Percentiles rank a stretch among this genome's conserved stretches.
Evolutionary conservation across 202 grass and related monocot species (phyloP).

Genomic region (Brachypodium distachyon): DNA sequence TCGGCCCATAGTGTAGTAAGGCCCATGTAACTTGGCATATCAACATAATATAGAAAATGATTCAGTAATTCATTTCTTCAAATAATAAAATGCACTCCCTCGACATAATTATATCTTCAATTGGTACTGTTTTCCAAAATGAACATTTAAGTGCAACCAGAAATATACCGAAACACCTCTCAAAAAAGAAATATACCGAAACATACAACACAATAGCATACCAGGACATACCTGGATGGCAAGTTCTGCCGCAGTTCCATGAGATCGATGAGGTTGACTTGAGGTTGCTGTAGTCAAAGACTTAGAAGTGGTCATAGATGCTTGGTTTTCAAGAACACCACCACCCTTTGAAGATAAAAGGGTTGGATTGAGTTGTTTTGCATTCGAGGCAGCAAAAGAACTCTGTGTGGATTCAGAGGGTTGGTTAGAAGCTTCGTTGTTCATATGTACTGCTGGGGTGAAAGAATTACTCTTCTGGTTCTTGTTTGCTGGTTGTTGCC

Average conservation of each 20-base stretch:
- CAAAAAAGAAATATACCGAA: not conserved
- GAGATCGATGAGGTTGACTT: constrained; percentile 39
- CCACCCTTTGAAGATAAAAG: constrained; percentile 38
- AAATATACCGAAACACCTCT: not conserved
- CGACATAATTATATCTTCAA: not conserved
- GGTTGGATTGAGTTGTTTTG: constrained; percentile 36
- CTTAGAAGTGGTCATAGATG: constrained; percentile 21
- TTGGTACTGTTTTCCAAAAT: not conserved
- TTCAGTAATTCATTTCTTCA: not conserved
- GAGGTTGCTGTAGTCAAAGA: constrained; percentile 21
- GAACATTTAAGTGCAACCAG: not conserved
- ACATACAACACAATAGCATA: constrained; percentile 8
- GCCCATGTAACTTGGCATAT: not conserved
- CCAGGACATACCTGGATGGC: constrained; percentile 45
- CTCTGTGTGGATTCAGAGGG: constrained; percentile 24
- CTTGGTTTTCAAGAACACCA: constrained; percentile 31
- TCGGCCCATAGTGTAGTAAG: not conserved
- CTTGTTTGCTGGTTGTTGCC: constrained; percentile 43
- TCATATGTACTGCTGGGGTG: constrained; percentile 25
- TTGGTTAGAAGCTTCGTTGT: constrained; percentile 35
- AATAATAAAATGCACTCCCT: not conserved
- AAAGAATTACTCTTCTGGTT: constrained; percentile 50
- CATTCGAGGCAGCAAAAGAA: constrained; percentile 36
- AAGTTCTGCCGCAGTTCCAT: constrained; percentile 35
- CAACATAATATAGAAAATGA: not conserved